Evolutionary conservation across 1,284 basidiomycete genomes (phyloP).

Genomic region (Cerioporus squamosus): DNA sequence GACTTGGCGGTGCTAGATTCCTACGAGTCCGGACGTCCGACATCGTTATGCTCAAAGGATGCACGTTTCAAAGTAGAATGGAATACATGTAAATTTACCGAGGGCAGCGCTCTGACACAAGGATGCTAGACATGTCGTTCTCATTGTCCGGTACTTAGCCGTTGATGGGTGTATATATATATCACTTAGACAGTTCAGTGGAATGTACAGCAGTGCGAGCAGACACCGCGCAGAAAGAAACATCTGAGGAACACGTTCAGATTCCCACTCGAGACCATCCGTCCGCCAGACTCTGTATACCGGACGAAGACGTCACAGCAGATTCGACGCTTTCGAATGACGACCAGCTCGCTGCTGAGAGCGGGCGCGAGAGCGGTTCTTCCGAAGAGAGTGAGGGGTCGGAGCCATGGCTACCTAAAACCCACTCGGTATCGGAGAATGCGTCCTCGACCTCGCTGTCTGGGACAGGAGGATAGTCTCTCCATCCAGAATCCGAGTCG

Average conservation of each 20-base stretch:
- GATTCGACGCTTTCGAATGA: slow-evolving; percentile 9
- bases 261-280: background rate
- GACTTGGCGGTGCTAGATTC: no score
- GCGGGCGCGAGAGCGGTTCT: background rate
- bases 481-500: background rate
- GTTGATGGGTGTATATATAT: no score
- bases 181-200: no score
- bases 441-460: background rate
- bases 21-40: no score
- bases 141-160: no score
- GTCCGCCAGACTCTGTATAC: background rate
- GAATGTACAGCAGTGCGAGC: no score
- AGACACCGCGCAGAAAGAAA: no score
- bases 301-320: background rate
- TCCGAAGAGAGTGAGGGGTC: background rate
- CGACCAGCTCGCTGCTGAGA: slow-evolving; percentile 17
- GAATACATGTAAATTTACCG: no score
- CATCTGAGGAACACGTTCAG: background rate
- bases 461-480: background rate
- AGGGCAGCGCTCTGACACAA: no score
- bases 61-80: no score
- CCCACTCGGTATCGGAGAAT: slow-evolving; percentile 9
- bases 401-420: background rate
- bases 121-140: no score
- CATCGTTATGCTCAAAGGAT: no score